phyloP scores from a whole-genome alignment of 192 early-diverging fungal species.

The Helicostylum pulchrum region DNA sequence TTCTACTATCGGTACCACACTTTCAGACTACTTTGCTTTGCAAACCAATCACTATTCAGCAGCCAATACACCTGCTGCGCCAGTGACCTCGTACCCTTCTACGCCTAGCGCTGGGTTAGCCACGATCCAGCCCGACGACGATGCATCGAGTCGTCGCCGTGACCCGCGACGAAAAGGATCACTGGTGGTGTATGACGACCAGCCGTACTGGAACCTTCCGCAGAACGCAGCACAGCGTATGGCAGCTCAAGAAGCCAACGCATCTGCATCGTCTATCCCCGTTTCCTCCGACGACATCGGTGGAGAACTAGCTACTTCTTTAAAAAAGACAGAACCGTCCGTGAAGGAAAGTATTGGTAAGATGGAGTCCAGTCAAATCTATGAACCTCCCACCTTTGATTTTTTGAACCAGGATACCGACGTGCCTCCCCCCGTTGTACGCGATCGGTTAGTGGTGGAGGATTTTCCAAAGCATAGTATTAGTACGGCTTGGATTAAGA shows the following conservation, averaged over 20 bases:
- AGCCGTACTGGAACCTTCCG: constrained; percentile 36
- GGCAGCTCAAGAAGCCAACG: constrained; percentile 7
- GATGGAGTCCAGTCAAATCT: constrained; percentile 45
- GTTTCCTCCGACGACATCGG: background rate
- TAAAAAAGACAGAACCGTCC: background rate
- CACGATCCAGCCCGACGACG: too few relatives aligned
- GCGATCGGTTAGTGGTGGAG: constrained; percentile 57
- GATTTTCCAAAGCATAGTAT: constrained; percentile 59
- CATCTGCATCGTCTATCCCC: constrained; percentile 1
- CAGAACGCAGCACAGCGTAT: constrained; percentile 9
- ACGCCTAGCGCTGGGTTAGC: background rate
- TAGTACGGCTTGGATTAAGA: constrained; percentile 67
- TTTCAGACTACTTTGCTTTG: constrained; percentile 26
- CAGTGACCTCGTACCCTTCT: background rate
- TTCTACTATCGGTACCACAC: constrained; percentile 5
- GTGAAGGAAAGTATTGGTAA: background rate
- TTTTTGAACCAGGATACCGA: constrained; percentile 52
- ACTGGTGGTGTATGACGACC: constrained; percentile 64
- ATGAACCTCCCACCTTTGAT: constrained; percentile 44
- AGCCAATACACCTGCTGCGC: background rate
- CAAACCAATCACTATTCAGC: background rate
- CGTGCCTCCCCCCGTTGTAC: constrained; percentile 58
- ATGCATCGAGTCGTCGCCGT: constrained; percentile 14
- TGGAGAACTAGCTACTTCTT: background rate
- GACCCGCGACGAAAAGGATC: constrained; percentile 48